Base-by-base conservation (phyloP, 805 yeast genomes). In the Yarrowia phangngaensis region DNA sequence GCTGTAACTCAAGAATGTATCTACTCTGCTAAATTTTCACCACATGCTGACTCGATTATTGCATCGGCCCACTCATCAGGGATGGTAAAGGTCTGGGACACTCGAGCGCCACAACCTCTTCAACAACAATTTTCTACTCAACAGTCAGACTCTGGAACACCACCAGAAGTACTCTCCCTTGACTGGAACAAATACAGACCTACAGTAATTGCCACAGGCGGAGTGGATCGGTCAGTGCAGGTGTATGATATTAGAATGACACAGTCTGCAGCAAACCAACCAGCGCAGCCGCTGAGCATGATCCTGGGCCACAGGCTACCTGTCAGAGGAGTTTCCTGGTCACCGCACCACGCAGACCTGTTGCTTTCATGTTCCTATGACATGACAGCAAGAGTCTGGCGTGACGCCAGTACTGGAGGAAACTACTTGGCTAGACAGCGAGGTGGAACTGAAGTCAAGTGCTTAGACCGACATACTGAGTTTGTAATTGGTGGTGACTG, bases 401-500 rank as follows among this genome's bases (percentile, higher is more conserved):
- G 71, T 34, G 95, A 86, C 35, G 3, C 64, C 73, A 40, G 74
- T 70, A 47, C 41, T 20, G 51, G 33, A 23, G 71, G 73, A 14
- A 69, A 69, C 16, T 41, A 41, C 12, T 28, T 41, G 22, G 20
- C 34, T 4, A 14, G 48, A 9, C 35, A 29, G 17, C 27, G 35
- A 9, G 48, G 48, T 4, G 48, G 48, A 20, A 83, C 84, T 0
- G 70, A 80, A 27, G 65, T 71, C 27, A 76, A 76, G 6, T 73
- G 74, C 13, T 85, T 87, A 70, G 70, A 74, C 16, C 67, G 65
- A 47, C 97, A 92, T 67, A 73, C 78, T 20, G 98, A 90, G 69
- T 90, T 90, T 67, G 96, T 84, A 1, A 78, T 84, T 57, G 97
- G 94, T 13, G 83, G 89, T 55, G 97, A 92, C 68, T 92, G 95